Evolutionary conservation across 345 rosid species (phyloP).

Genomic region (Jatropha curcas): DNA sequence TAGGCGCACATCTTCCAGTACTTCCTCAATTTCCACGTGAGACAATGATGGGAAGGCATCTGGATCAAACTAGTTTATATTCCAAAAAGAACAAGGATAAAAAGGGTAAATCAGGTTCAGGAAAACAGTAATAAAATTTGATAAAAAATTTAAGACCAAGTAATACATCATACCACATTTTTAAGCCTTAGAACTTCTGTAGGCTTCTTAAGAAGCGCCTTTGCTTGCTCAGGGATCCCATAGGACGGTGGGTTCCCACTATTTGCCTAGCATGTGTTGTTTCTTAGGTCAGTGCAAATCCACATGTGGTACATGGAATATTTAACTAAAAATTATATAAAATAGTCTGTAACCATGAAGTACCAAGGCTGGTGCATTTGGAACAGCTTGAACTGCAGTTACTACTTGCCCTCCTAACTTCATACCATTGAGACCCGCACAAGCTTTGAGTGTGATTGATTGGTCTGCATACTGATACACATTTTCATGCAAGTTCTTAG

Average conservation of each 20-base stretch:
- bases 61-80: slow-evolving; percentile 49
- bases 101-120: slow-evolving; percentile 23
- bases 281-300: slow-evolving; percentile 31
- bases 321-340: not conserved
- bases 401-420: slow-evolving; percentile 82
- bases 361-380: slow-evolving; percentile 51
- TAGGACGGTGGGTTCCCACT: slow-evolving; percentile 43
- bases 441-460: slow-evolving; percentile 68
- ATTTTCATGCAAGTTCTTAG: slow-evolving; percentile 1
- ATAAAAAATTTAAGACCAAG: not conserved
- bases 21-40: slow-evolving; percentile 62
- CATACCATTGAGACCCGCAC: slow-evolving; percentile 89
- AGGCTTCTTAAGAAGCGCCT: slow-evolving; percentile 80
- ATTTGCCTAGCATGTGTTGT: slow-evolving; percentile 42
- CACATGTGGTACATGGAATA: not conserved
- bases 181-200: slow-evolving; percentile 72
- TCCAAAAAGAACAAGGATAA: not conserved
- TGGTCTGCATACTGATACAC: slow-evolving; percentile 66
- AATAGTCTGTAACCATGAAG: slow-evolving; percentile 20
- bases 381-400: slow-evolving; percentile 75
- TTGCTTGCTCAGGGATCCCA: slow-evolving; percentile 70
- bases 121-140: slow-evolving; percentile 5
- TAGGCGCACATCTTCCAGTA: slow-evolving; percentile 77
- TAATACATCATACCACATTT: slow-evolving; percentile 61
- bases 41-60: slow-evolving; percentile 52